phyloP scores from a whole-genome alignment of 2,329 filamentous ascomycete genomes.

The Dryadomyces quercus-mongolicae region DNA sequence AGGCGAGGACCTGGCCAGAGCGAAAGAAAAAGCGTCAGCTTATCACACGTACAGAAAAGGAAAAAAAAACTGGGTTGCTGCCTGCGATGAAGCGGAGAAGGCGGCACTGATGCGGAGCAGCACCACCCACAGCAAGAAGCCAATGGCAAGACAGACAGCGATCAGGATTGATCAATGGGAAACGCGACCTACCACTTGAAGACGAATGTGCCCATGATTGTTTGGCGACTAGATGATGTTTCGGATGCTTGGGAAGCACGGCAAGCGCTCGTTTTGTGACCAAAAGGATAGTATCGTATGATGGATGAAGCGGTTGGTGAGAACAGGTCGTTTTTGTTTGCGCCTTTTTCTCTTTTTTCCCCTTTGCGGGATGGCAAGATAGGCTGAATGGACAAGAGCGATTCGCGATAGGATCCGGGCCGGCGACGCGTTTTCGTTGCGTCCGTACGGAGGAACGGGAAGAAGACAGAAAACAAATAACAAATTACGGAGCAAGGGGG shows the following conservation, averaged over 20 bases:
- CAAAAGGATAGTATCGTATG: not conserved
- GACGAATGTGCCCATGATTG: slow-evolving; percentile 53
- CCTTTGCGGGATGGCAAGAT: not conserved
- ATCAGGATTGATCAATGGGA: not conserved
- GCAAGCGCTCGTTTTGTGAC: not conserved
- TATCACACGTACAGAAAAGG: not conserved
- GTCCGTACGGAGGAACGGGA: not conserved
- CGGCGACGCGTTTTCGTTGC: not conserved
- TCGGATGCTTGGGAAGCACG: not conserved
- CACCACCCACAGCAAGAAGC: not conserved
- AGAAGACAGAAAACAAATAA: not conserved
- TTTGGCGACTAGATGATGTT: not conserved
- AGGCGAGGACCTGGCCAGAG: slow-evolving; percentile 56
- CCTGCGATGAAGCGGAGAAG: not conserved
- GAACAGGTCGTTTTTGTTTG: not conserved
- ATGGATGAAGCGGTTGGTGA: not conserved
- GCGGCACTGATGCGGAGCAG: not conserved
- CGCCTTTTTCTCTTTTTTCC: not conserved
- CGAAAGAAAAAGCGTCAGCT: not conserved
- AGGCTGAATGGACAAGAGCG: not conserved
- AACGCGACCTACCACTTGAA: slow-evolving; percentile 52
- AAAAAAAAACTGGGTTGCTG: not conserved
- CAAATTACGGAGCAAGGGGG: not conserved
- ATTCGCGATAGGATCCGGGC: not conserved
- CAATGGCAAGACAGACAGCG: not conserved